phyloP scores from a whole-genome alignment of 2,329 filamentous ascomycete species.

The Penicillium olsonii region DNA sequence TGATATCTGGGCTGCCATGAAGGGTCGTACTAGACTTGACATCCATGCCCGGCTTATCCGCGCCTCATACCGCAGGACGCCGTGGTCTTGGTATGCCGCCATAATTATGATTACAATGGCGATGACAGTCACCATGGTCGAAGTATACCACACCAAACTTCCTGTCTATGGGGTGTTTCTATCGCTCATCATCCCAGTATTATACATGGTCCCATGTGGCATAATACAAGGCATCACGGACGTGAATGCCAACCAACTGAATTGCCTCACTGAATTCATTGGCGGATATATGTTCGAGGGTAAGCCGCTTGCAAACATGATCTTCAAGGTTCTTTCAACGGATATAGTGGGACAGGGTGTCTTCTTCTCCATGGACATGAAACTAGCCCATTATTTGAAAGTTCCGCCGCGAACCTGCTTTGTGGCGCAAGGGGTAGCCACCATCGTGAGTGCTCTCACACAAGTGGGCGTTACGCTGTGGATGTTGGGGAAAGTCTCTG shows the following conservation, averaged over 20 bases:
- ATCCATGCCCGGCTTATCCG: constrained; percentile 45
- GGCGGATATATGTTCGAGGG: constrained; percentile 49
- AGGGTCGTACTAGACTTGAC: too few relatives aligned
- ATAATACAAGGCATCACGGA: constrained; percentile 50
- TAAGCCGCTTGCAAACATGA: constrained; percentile 48
- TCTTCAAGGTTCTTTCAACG: constrained; percentile 47
- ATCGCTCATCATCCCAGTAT: constrained; percentile 41
- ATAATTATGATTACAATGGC: constrained; percentile 37
- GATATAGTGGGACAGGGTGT: constrained; percentile 49
- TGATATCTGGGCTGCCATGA: too few relatives aligned
- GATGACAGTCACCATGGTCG: constrained; percentile 35
- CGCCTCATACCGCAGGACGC: constrained; percentile 38
- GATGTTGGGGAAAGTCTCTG: constrained; percentile 43
- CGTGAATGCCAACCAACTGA: constrained; percentile 47
- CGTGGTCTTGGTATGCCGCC: constrained; percentile 46
- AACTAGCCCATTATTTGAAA: constrained; percentile 55
- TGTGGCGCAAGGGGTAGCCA: too few relatives aligned
- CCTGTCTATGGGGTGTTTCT: constrained; percentile 48
- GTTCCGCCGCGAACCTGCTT: constrained; percentile 50
- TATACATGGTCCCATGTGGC: constrained; percentile 49
- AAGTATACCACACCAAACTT: constrained; percentile 47
- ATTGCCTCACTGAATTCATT: constrained; percentile 48
- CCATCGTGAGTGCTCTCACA: constrained; percentile 49
- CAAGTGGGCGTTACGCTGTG: constrained; percentile 43
- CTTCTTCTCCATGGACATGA: constrained; percentile 53